phyloP scores from a whole-genome alignment of 495 filamentous ascomycete genomes.

The Beverwykella pulmonaria region DNA sequence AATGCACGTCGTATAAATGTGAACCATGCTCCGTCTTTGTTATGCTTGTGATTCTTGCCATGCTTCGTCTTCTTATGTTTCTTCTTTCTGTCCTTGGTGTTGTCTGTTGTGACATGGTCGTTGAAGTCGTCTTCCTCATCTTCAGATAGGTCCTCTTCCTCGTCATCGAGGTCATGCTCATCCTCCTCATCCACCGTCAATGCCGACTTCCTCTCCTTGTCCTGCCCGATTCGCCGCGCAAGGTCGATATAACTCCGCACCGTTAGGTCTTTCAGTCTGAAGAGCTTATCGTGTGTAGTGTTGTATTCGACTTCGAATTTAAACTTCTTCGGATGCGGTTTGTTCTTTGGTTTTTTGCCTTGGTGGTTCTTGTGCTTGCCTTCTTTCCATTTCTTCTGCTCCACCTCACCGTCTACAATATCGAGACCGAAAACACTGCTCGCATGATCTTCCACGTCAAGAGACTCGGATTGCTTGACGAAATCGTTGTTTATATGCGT shows the following conservation, averaged over 20 bases:
- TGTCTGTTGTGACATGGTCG: conserved; percentile 32
- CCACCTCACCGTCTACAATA: conserved; percentile 39
- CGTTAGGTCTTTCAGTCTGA: conserved; percentile 79
- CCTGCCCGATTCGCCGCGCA: conserved; percentile 72
- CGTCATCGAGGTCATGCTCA: conserved; percentile 25
- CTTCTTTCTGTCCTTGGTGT: conserved; percentile 47
- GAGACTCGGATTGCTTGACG: conserved; percentile 9
- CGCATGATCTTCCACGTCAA: neutral
- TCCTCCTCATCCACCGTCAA: conserved; percentile 28
- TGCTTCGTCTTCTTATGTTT: conserved; percentile 50
- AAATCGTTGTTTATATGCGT: conserved; percentile 78
- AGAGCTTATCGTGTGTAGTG: conserved; percentile 73
- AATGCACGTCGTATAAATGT: conserved; percentile 79
- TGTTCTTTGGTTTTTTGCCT: conserved; percentile 42
- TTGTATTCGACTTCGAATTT: conserved; percentile 83
- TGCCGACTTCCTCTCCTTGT: conserved; percentile 37
- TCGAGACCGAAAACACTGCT: neutral
- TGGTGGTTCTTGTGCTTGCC: conserved; percentile 51
- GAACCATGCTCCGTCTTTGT: conserved; percentile 64
- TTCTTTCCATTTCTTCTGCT: conserved; percentile 58
- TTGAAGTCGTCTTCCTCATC: conserved; percentile 27
- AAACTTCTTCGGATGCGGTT: conserved; percentile 64
- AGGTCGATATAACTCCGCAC: conserved; percentile 78
- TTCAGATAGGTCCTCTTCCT: conserved; percentile 31
- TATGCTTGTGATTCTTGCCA: conserved; percentile 51